Base-by-base conservation (phyloP, 495 filamentous ascomycete genomes). In the Glarea lozoyensis region DNA sequence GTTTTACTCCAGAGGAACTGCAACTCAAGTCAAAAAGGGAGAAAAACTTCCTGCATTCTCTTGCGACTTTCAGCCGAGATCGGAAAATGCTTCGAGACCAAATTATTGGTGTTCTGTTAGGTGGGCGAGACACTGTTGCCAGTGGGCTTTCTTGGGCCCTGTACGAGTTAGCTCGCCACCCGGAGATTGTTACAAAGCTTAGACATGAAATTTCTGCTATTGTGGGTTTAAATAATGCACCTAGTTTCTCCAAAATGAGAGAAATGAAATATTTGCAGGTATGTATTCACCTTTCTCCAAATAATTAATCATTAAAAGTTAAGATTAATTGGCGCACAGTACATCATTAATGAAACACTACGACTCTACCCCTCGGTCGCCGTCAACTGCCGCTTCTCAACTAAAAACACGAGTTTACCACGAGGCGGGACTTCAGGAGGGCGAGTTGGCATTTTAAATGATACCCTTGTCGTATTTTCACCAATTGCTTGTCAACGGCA, bases 31-130 rank as follows among this genome's bases (percentile, higher is more conserved):
- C 70, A 20, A 75, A 82, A 43, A 68, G 68, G 19, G 72, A 66
- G 30, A 85, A 86, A 55, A 86, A 79, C 39, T 90, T 92, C 64
- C 69, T 92, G 31, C 76, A 90, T 53, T 82, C 77, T 3, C 71
- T 92, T 1, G 81, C 82, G n/a, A 65, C 70, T 36, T 83, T 82
- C 60, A 89, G 82, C 1, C 71, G 73, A 23, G 84, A 93, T 54
- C 75, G 73, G 10, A 68, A 69, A 24, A 72, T 81, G 25, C 65
- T 94, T 11, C 82, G 80, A 22, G 79, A 87, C 56, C 84, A 94
- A 55, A 64, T 90, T 7, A 68, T 88, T 27, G 77, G 78, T 48
- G 77, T 94, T 27, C 72, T 93, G 24, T 75, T 94, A 25, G 84
- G 83, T 2, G 82, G 76, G 18, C 75, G 84, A 36, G 84, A 88